Conservation (phyloP, 2,329 filamentous ascomycete species). For the Colletotrichum sp. region DNA sequence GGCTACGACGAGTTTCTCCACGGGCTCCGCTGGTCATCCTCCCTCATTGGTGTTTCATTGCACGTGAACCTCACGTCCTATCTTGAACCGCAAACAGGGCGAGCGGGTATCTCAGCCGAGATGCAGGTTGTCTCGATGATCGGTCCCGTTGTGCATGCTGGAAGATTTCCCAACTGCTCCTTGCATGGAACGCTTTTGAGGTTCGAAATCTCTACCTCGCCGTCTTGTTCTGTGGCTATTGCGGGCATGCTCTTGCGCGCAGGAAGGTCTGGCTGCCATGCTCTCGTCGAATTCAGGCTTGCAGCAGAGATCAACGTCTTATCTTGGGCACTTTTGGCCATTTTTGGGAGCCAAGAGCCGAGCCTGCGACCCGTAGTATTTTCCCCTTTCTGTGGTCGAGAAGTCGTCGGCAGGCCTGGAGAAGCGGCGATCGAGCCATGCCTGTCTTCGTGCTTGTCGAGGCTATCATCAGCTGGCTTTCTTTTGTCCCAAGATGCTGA, state of each 20-base stretch:
- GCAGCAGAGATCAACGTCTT: not conserved
- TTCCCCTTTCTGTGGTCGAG: not conserved
- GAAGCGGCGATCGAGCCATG: not conserved
- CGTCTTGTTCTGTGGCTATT: not conserved
- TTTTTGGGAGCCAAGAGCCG: not conserved
- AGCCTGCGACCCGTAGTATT: not conserved
- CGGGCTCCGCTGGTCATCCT: not conserved
- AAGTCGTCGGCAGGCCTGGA: not conserved
- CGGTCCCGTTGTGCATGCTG: not conserved
- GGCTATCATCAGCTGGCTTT: not conserved
- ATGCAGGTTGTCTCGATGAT: not conserved
- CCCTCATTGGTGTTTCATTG: not conserved
- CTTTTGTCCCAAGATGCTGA: not conserved
- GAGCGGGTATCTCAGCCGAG: not conserved
- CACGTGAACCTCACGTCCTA: not conserved
- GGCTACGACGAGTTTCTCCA: not conserved
- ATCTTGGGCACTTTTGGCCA: not conserved
- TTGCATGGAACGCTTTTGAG: not conserved
- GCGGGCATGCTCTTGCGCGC: not conserved
- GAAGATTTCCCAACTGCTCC: not conserved
- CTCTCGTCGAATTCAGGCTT: not conserved
- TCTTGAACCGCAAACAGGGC: not conserved
- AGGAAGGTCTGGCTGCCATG: not conserved
- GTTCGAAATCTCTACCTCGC: not conserved
- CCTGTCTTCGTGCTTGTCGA: not conserved